A percentile compares a stretch with the other conserved stretches of the same genome.
Conservation (phyloP, 768 basidiomycete species). For the Agrocybe pediades region DNA sequence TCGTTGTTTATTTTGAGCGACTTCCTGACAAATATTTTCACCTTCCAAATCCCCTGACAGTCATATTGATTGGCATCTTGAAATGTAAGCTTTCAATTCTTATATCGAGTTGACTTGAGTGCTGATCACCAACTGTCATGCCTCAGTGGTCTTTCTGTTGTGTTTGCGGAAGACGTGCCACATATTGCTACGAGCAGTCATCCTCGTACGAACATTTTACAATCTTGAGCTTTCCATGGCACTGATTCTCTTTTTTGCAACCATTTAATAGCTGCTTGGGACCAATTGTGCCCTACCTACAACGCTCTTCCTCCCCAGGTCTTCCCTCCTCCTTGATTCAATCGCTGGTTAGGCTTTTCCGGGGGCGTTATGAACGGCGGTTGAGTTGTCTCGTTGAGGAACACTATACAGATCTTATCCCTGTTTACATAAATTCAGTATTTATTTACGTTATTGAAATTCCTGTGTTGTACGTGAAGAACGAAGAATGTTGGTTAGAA, state of each 20-base stretch:
- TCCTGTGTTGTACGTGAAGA: too few species aligned
- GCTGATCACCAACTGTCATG: too few species aligned
- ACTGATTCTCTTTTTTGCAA: background rate
- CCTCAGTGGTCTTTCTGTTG: constrained; percentile 34
- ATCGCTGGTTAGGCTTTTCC: background rate
- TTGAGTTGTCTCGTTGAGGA: too few species aligned
- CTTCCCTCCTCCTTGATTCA: constrained; percentile 3
- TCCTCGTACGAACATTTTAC: constrained; percentile 20
- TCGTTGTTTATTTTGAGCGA: background rate
- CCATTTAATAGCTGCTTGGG: constrained; percentile 27
- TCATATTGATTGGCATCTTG: constrained; percentile 51
- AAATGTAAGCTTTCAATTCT: constrained; percentile 27
- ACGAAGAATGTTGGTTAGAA: too few species aligned
- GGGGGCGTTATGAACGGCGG: too few species aligned
- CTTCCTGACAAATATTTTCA: background rate
- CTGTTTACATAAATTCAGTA: too few species aligned
- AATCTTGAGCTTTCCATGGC: background rate
- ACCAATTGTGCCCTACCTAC: constrained; percentile 36
- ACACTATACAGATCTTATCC: too few species aligned
- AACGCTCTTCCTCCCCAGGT: constrained; percentile 17
- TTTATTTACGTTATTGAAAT: too few species aligned
- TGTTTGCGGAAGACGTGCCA: constrained; percentile 34
- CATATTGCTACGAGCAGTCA: constrained; percentile 17
- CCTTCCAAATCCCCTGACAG: constrained; percentile 11
- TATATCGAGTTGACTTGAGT: too few species aligned